phyloP scores from a whole-genome alignment of 345 rosid genomes.

The Noccaea bulbosa region DNA sequence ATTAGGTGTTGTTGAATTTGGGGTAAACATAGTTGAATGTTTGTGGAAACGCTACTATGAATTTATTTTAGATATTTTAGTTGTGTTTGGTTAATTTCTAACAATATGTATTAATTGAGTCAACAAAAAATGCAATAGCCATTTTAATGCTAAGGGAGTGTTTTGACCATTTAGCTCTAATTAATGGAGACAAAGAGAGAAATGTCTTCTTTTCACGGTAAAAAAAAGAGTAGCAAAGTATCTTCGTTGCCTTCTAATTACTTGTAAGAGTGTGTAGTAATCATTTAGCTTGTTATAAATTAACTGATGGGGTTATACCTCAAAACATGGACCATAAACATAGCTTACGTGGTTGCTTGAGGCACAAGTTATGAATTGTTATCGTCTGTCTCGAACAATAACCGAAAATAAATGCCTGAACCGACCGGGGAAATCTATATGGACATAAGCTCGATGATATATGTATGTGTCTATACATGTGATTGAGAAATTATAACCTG shows the following conservation, averaged over 20 bases:
- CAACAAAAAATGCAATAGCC: conserved; percentile 32
- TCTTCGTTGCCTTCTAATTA: background rate
- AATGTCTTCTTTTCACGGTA: background rate
- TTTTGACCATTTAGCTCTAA: conserved; percentile 30
- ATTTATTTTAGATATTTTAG: conserved; percentile 12
- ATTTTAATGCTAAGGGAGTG: conserved; percentile 16
- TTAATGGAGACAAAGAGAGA: background rate
- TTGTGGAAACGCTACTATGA: conserved; percentile 38
- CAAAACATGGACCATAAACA: conserved; percentile 20
- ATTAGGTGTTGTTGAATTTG: conserved; percentile 39
- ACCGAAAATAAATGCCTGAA: background rate
- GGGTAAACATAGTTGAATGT: conserved; percentile 45
- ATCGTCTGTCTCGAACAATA: conserved; percentile 4
- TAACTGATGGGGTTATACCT: background rate
- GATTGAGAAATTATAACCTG: background rate
- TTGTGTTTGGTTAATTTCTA: conserved; percentile 27
- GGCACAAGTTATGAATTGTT: background rate
- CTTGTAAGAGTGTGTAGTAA: conserved; percentile 4
- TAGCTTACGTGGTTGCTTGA: conserved; percentile 31
- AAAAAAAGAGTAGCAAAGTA: background rate
- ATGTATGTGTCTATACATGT: background rate
- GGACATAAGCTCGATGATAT: background rate
- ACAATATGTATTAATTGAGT: conserved; percentile 28
- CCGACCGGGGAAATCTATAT: background rate
- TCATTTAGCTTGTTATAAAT: conserved; percentile 3